These are phyloP conservation scores for Tricholoma sp. DNA, from an alignment of 768 basidiomycete genomes.

Conservation along the genomic window DNA sequence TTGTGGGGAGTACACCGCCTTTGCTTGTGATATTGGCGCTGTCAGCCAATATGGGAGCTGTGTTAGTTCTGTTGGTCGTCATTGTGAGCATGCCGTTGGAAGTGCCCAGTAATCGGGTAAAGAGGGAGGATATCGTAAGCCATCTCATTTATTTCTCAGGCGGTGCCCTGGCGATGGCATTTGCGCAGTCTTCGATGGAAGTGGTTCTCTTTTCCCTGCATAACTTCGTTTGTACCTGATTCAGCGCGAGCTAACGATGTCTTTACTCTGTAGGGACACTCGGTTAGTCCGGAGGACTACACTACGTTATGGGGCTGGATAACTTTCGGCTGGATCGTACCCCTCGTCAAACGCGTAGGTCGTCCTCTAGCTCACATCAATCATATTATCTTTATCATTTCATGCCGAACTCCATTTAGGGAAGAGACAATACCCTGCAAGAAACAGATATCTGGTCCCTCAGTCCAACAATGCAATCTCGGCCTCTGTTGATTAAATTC, in stretches of 20 bases:
- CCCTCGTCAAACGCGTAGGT: constrained; percentile 48
- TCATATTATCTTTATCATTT: background rate
- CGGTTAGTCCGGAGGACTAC: constrained; percentile 73
- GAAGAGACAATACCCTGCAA: constrained; percentile 50
- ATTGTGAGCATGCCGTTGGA: constrained; percentile 61
- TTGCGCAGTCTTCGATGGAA: background rate
- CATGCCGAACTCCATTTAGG: constrained; percentile 19
- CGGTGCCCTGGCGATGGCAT: background rate
- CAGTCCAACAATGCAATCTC: constrained; percentile 63
- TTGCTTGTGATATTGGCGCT: constrained; percentile 22
- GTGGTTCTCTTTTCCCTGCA: background rate
- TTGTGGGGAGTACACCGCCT: constrained; percentile 39
- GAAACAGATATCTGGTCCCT: constrained; percentile 72
- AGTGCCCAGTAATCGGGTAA: constrained; percentile 50
- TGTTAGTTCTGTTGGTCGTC: constrained; percentile 38
- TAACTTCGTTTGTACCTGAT: background rate
- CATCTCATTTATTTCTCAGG: background rate
- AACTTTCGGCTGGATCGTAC: constrained; percentile 68
- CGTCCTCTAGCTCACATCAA: background rate
- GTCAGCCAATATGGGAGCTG: constrained; percentile 37
- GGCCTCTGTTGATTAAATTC: constrained; percentile 10
- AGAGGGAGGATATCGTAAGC: constrained; percentile 60
- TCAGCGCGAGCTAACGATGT: background rate
- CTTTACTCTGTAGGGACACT: constrained; percentile 35
- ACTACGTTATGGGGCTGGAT: constrained; percentile 67